Base-by-base conservation (phyloP, 106 monocot genomes). In the Hemerocallis citrina region DNA sequence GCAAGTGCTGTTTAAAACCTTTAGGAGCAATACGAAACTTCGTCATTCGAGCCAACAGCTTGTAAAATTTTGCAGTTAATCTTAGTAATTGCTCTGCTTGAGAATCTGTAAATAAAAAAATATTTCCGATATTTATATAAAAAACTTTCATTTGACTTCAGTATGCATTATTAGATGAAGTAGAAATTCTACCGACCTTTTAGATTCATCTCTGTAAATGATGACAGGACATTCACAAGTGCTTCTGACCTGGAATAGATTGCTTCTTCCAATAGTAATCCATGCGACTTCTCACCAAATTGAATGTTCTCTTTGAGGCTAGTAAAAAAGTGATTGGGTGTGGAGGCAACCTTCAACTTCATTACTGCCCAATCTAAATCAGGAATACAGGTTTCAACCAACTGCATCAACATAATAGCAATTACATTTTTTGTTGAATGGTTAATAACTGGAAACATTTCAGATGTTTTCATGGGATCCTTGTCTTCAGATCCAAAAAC, bases 121-220 rank as follows among this genome's bases (percentile, higher is more conserved):
- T 34, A 34, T 47, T 49, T 64, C 50, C 15, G 61, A 42, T 6
- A 31, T 34, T 11, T n/a, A 19, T 34, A 45, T 13, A 16, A 0
- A n/a, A 62, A 62, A 5, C 7, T 34, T 47, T 16, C n/a, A 47
- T 16, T 47, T 5, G 5, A 16, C 47, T 47, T 9, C 20, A 64
- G 35, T 33, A 65, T 36, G 34, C 28, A 13, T 40, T 30, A 24
- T 55, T 32, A 10, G 3, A 15, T 49, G 54, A 43, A 20, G 42
- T 20, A 14, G 39, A 46, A 44, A 48, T n/a, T 35, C 41, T 73
- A 85, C 96, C 96, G 19, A 85, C 96, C 96, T 24, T 76, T 82
- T 33, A 96, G 96, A 30, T 77, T 84, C 91, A 91, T 96, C 68
- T 79, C 74, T 37, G 78, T 69, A 65, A 90, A 87, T 36, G 36